A percentile compares a stretch with the other conserved stretches of the same genome.
Evolutionary conservation across 176 grass and related monocot species (phyloP).

Genomic region (Cenchrus fungigraminus): DNA sequence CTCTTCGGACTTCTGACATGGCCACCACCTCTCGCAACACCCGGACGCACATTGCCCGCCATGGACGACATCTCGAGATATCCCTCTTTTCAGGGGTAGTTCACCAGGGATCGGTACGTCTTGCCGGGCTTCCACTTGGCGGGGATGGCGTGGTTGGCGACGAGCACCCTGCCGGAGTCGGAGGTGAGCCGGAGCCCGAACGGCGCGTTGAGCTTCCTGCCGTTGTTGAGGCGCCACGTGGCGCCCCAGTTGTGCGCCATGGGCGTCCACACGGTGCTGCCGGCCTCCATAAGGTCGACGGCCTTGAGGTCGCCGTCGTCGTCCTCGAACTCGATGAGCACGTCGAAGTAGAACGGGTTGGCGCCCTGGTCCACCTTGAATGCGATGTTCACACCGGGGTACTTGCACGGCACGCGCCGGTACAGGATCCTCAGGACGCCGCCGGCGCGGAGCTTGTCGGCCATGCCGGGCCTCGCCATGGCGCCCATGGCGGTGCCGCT

Average conservation of each 20-base stretch:
- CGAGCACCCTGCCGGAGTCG: conserved; percentile 54
- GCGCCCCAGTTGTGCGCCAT: conserved; percentile 80
- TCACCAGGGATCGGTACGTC: conserved; percentile 64
- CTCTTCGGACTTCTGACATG: conserved; percentile 28
- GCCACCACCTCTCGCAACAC: conserved; percentile 24
- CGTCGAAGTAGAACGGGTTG: conserved; percentile 71
- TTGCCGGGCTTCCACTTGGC: conserved; percentile 53
- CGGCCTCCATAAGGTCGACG: conserved; percentile 61
- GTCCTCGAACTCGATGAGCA: conserved; percentile 73
- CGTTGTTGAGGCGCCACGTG: conserved; percentile 56
- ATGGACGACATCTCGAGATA: neutral
- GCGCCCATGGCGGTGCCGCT: conserved; percentile 80
- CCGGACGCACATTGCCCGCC: conserved; percentile 36
- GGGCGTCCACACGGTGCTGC: conserved; percentile 39
- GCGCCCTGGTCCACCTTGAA: conserved; percentile 71
- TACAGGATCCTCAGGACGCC: conserved; percentile 66
- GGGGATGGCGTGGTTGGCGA: conserved; percentile 62
- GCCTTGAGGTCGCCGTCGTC: conserved; percentile 69
- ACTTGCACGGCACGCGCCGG: conserved; percentile 69
- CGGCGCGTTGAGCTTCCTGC: conserved; percentile 47
- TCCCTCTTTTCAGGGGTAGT: conserved; percentile 47
- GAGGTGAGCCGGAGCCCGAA: conserved; percentile 78
- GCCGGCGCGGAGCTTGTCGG: conserved; percentile 58
- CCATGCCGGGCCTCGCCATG: conserved; percentile 60
- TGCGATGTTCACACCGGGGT: conserved; percentile 50